Evolutionary conservation across 2,329 filamentous ascomycete genomes (phyloP).

Genomic region (Zarea fungicola): DNA sequence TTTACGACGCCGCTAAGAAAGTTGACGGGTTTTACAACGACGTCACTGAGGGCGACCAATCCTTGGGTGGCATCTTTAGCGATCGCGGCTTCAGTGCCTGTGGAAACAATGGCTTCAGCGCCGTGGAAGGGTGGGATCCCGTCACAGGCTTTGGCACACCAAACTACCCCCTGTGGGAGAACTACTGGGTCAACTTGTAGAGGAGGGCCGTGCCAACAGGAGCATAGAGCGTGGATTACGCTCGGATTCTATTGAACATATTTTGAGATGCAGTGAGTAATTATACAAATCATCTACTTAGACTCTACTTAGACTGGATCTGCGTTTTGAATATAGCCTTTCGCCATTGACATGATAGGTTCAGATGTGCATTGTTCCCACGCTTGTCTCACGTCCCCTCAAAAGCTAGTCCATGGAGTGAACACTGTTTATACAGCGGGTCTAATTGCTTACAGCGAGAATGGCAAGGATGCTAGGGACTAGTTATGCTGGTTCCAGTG

Average conservation of each 20-base stretch:
- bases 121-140: slow-evolving; percentile 23
- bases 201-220: neutral
- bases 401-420: too few species aligned
- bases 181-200: slow-evolving; percentile 9
- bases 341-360: too few species aligned
- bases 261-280: too few species aligned
- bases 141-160: slow-evolving; percentile 22
- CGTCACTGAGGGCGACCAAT: slow-evolving; percentile 20
- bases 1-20: slow-evolving; percentile 3
- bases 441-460: too few species aligned
- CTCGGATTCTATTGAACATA: neutral
- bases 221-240: neutral
- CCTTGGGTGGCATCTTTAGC: slow-evolving; percentile 16
- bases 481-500: too few species aligned
- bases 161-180: slow-evolving; percentile 8
- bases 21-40: slow-evolving; percentile 19
- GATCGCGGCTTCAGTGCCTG: slow-evolving; percentile 11
- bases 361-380: too few species aligned
- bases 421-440: too few species aligned
- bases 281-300: too few species aligned
- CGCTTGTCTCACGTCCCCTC: too few species aligned
- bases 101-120: slow-evolving; percentile 21
- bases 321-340: too few species aligned
- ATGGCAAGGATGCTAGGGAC: too few species aligned
- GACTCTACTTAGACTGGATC: too few species aligned